Base-by-base conservation (phyloP, 2,329 filamentous ascomycete species). In the Triangularia setosa region DNA sequence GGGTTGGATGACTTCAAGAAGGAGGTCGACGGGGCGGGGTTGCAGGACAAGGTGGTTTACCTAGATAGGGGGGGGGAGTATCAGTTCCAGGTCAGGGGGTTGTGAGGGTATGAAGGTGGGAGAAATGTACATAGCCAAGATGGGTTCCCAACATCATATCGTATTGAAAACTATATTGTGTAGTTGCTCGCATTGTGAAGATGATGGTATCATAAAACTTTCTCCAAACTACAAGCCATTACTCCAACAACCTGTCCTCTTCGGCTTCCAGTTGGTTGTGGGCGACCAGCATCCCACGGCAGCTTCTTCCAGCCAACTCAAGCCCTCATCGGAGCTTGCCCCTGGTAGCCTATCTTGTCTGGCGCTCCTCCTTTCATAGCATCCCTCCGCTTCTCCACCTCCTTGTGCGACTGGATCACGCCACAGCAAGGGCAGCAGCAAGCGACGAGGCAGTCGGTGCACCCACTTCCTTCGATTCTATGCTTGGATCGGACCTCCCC, bases 1-100 rank as follows among this genome's bases (percentile, higher is more conserved):
- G 81, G 84, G n/a, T 72, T 89, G 64, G 75, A 78, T 0, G 85
- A 89, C 63, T 90, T 90, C 70, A 82, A 84, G 74, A 80, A 80
- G 62, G 81, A 80, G 48, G 80, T 89, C 1, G 74, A 81, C 35
- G 77, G 79, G 58, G 82, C 81, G 2, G 84, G 83, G 1, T 73
- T 85, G 67, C 70, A 72, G 14, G 76, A 82, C 2, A 80, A 81
- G 68, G 84, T 88, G 2, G 81, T 89, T 3, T 87, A 87, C 77
- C 72, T 89, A 63, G 84, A 88, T 70, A 76, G 84, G 14, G 81
- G 80, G 55, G 85, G 88, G 68, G 77, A 84, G 68, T 87, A 83
- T 69, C 77, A 75, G 63, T 89, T 88, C 68, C 77, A 73, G 35
- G 84, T 86, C 4, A 54, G 56, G 59, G 62, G 16, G 12, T 53